A percentile compares a stretch with the other conserved stretches of the same genome.
These are phyloP conservation scores for Globisporangium paroecandrum DNA, from an alignment of 352 stramenopile genomes.

Conservation along the genomic window DNA sequence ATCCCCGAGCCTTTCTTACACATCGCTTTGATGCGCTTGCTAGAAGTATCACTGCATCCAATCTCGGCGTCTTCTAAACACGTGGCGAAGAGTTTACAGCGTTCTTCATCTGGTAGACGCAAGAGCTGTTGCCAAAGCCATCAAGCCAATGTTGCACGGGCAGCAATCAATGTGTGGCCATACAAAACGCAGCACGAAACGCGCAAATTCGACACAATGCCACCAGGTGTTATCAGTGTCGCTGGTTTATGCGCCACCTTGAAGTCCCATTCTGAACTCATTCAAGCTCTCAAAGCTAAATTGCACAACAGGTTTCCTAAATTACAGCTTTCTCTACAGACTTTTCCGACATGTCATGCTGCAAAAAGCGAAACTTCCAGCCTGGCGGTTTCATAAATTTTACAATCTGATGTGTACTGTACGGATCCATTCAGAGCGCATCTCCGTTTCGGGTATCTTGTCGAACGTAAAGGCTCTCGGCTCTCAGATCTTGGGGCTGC, in stretches of 20 bases:
- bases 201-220: not conserved
- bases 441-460: not conserved
- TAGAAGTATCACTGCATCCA: not conserved
- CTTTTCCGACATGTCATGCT: not conserved
- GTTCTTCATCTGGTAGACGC: not conserved
- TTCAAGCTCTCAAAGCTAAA: not conserved
- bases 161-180: not conserved
- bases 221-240: not conserved
- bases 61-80: not conserved
- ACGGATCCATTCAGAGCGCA: not conserved
- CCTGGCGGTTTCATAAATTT: not conserved
- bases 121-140: not conserved
- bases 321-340: not conserved
- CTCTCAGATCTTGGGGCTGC: not conserved
- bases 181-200: not conserved
- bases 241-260: not conserved
- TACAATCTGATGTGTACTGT: not conserved
- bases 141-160: not conserved
- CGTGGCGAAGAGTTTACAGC: not conserved
- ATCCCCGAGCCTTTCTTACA: not conserved
- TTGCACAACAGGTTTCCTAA: not conserved
- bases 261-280: not conserved
- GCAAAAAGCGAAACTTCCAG: not conserved
- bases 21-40: not conserved
- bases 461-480: not conserved